Base-by-base conservation (phyloP, 2,329 filamentous ascomycete species). In the Clarireedia homoeocarpa region DNA sequence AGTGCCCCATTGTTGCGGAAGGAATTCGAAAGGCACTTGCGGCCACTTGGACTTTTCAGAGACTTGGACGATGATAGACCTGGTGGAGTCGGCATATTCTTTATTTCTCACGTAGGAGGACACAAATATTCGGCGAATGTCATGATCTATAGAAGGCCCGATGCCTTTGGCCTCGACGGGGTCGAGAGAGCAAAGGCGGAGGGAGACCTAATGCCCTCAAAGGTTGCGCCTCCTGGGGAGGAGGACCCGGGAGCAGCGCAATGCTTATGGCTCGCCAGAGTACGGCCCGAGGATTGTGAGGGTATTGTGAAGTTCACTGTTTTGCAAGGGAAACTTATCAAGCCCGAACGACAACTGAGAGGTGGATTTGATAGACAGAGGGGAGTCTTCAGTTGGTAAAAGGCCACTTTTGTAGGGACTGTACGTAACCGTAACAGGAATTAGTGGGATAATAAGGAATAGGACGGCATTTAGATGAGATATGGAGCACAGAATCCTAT, bases 41-140 rank as follows among this genome's bases (percentile, higher is more conserved):
- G 91, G 0, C 88, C 89, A 1, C 76, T 95, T 12, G 91, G 91
- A 0, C 74, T 99, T 20, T 91, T 87, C 71, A 84, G 94, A 30
- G 92, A 97, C 69, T 74, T 94, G 48, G 84, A 95, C 68, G 94
- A 99, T 70, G 85, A 91, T 70, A 76, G 94, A 57, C 90, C 91
- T 0, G 92, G 92, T 10, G 94, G 94, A 12, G 92, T 96, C 5
- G 92, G 90, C 0, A 89, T 99, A 62, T 96, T 96, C 74, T 97
- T 96, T 69, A 95, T 97, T 68, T 92, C 85, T 63, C 94, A 99
- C 68, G 91, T 96, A 2, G 94, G 94, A 27, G 94, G 94, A 0
- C 94, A 99, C 76, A 96, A 96, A 75, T 97, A 95, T 73, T 85
- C 86, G 48, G 94, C 94, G 27, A 99, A 99, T 66, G 83, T 97